These are phyloP conservation scores for Beauveria sp. DNA, from an alignment of 2,329 filamentous ascomycete species.

Conservation along the genomic window DNA sequence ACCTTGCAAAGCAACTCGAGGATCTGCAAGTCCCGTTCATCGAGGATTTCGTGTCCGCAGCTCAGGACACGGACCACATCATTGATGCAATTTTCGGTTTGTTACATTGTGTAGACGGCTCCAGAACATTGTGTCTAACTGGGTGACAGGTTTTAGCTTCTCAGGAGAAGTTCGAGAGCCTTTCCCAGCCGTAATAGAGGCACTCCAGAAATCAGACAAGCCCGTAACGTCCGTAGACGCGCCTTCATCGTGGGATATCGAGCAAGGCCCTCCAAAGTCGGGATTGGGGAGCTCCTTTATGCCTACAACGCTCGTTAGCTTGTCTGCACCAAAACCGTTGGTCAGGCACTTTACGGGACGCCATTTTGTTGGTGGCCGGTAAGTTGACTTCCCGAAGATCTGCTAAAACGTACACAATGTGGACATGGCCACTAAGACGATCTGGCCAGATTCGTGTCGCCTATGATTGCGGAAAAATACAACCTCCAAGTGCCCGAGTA, in stretches of 20 bases:
- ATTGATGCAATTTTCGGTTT: slow-evolving; percentile 88
- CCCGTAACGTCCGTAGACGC: slow-evolving; percentile 87
- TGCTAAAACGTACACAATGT: neutral
- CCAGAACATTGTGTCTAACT: slow-evolving; percentile 9
- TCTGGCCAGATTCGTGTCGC: slow-evolving; percentile 62
- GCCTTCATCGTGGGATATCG: slow-evolving; percentile 91
- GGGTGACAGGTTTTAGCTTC: slow-evolving; percentile 71
- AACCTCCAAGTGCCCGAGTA: slow-evolving; percentile 76
- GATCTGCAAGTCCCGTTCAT: slow-evolving; percentile 79
- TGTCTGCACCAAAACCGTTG: slow-evolving; percentile 90
- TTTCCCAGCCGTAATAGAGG: slow-evolving; percentile 73
- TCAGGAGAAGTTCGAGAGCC: slow-evolving; percentile 87
- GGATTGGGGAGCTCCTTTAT: slow-evolving; percentile 75
- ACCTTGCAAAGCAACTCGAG: slow-evolving; percentile 75
- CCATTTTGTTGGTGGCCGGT: slow-evolving; percentile 87
- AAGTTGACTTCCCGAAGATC: slow-evolving; percentile 22
- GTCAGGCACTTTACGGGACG: slow-evolving; percentile 76
- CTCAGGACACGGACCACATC: slow-evolving; percentile 67
- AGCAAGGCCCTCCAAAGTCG: slow-evolving; percentile 68
- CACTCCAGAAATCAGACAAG: slow-evolving; percentile 63
- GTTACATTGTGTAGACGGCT: slow-evolving; percentile 17
- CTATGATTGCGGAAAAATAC: slow-evolving; percentile 75
- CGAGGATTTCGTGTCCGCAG: slow-evolving; percentile 63
- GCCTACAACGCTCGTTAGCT: slow-evolving; percentile 72
- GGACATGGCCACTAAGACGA: slow-evolving; percentile 10